A percentile compares a stretch with the other conserved stretches of the same genome.
These are phyloP conservation scores for Sporopachydermia quercuum DNA, from an alignment of 805 yeast species.

Conservation along the genomic window DNA sequence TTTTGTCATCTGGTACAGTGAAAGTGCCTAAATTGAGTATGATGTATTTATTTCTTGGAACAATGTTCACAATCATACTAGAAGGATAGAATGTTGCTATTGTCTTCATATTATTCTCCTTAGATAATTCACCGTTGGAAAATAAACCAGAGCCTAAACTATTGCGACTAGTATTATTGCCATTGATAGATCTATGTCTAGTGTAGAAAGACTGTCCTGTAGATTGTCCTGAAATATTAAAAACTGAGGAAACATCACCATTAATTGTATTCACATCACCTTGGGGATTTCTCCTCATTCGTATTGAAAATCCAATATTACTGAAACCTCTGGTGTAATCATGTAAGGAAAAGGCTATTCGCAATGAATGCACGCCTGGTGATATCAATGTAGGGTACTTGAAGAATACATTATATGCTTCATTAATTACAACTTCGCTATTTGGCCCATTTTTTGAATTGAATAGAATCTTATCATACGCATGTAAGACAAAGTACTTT, in stretches of 20 bases:
- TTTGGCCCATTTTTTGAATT: neutral
- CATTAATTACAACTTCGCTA: neutral
- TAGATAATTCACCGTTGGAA: constrained; percentile 37
- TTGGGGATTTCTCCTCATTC: constrained; percentile 3
- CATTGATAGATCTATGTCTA: too few relatives aligned
- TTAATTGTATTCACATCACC: constrained; percentile 2
- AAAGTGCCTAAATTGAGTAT: constrained; percentile 38
- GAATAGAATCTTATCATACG: constrained; percentile 4
- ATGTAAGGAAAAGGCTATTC: constrained; percentile 7
- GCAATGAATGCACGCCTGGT: constrained; percentile 3
- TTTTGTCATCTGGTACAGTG: constrained; percentile 13
- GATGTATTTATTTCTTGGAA: constrained; percentile 37
- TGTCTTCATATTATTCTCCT: constrained; percentile 20
- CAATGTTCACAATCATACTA: constrained; percentile 37
- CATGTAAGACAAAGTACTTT: constrained; percentile 21
- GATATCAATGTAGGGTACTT: neutral
- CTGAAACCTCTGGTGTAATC: constrained; percentile 8
- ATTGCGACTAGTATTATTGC: too few relatives aligned
- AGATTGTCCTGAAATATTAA: neutral
- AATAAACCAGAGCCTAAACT: too few relatives aligned
- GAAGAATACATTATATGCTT: neutral
- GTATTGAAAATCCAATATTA: constrained; percentile 11
- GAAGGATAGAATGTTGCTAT: constrained; percentile 32
- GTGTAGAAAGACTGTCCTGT: neutral
- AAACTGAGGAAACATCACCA: neutral